These are phyloP conservation scores for Aspergillus ruber DNA, from an alignment of 2,329 filamentous ascomycete genomes.

Conservation along the genomic window DNA sequence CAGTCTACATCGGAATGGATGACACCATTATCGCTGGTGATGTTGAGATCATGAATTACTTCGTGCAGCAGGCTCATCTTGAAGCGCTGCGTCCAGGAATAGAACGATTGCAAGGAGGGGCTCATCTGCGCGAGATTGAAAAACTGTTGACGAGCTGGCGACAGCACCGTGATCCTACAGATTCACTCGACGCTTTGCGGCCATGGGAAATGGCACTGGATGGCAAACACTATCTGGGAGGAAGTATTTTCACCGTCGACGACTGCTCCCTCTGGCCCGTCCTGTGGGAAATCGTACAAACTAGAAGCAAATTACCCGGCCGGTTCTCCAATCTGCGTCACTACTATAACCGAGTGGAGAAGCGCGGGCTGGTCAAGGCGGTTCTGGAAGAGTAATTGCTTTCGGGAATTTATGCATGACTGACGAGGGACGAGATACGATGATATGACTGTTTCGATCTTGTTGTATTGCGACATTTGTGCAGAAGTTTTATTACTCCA, in stretches of 20 bases:
- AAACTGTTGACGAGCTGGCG: constrained; percentile 26
- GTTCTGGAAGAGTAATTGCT: constrained; percentile 20
- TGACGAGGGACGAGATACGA: not conserved
- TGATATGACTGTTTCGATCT: not conserved
- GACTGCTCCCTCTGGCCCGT: constrained; percentile 42
- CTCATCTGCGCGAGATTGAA: constrained; percentile 22
- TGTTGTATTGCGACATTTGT: not conserved
- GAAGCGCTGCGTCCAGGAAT: constrained; percentile 20
- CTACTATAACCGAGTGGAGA: constrained; percentile 35
- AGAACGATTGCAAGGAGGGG: constrained; percentile 22
- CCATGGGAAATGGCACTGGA: constrained; percentile 28
- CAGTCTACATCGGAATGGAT: constrained; percentile 24
- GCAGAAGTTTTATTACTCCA: not conserved
- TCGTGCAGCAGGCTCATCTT: constrained; percentile 16
- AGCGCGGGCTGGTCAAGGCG: constrained; percentile 30
- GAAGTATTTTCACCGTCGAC: constrained; percentile 31
- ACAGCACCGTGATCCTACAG: constrained; percentile 10
- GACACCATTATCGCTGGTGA: constrained; percentile 24
- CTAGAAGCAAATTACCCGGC: constrained; percentile 16
- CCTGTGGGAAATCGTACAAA: constrained; percentile 30
- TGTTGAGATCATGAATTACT: constrained; percentile 24
- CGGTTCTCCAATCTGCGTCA: constrained; percentile 26
- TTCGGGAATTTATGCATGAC: not conserved
- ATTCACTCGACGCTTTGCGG: constrained; percentile 15
- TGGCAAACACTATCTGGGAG: constrained; percentile 30